Base-by-base conservation (phyloP, 2,329 filamentous ascomycete species). In the Dendryphion nanum region DNA sequence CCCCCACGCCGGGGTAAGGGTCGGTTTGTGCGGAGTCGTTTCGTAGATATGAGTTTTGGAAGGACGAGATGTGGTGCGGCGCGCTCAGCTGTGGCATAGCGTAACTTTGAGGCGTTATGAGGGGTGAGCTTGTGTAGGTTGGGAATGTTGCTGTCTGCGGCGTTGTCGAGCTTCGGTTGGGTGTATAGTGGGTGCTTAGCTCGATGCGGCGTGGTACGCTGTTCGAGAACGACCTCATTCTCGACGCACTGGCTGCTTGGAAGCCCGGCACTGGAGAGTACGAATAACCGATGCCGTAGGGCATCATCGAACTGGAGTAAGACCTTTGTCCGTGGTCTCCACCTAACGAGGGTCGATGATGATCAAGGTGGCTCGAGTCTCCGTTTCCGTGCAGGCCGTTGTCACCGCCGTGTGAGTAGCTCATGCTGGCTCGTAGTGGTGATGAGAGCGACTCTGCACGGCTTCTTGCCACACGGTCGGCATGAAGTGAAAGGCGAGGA, bases 351-450 rank as follows among this genome's bases (percentile, higher is more conserved):
- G 46, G 40, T 15, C 36, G 30, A n/a, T n/a, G n/a, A n/a, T n/a
- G n/a, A 18, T 61, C 57, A 6, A 50, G 37, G 30, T 59, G 57
- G 38, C 35, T 48, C 2, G 56, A 47, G 37, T 58, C 59, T 30
- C 50, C 35, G 1, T 53, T 53, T 26, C 50, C 48, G 24, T 51
- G 54, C n/a, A 59, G 48, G 31, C 26, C 20, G 30, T 42, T 44
- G 18, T 63, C 59, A 35, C 45, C 45, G 10, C 53, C 57, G 28
- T 55, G 50, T 17, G 51, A 64, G 45, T 73, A 73, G 21, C 69
- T 72, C 57, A 73, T 68, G 56, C 69, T 73, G 6, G 68, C 65
- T 37, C 71, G 59, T 12, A 74, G 53, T 3, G 70, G 69, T 10
- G 70, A 72, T 20, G 64, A 64, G 3, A 70, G 53, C 4, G 67